Evolutionary conservation across 805 yeast genomes (phyloP).

Genomic region (Candida vaughaniae): DNA sequence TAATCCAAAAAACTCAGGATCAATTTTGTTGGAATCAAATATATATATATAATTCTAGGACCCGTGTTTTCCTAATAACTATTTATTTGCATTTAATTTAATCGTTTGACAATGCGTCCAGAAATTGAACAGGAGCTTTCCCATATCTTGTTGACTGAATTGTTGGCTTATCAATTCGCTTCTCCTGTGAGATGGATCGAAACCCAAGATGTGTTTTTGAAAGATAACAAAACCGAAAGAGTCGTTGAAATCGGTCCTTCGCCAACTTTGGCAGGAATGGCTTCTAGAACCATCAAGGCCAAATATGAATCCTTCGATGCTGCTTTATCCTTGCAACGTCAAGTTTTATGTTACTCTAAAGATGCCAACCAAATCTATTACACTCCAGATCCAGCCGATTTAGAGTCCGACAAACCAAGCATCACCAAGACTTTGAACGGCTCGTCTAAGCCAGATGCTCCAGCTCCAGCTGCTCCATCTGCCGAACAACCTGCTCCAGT

Average conservation of each 20-base stretch:
- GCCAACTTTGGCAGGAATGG: constrained; percentile 98
- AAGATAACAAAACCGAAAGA: constrained; percentile 92
- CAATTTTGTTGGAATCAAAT: constrained; percentile 7
- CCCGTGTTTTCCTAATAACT: too few species aligned
- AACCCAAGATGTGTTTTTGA: constrained; percentile 95
- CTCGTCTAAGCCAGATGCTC: constrained; percentile 26
- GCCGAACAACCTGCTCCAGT: constrained; percentile 55
- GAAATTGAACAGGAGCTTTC: constrained; percentile 98
- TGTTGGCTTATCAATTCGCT: constrained; percentile 97
- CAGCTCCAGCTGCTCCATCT: constrained; percentile 30
- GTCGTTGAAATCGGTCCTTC: constrained; percentile 99
- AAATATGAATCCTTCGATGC: constrained; percentile 98
- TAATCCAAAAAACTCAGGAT: neutral
- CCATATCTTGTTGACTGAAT: constrained; percentile 89
- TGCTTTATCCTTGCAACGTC: constrained; percentile 89
- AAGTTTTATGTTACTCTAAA: constrained; percentile 91
- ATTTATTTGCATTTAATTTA: neutral
- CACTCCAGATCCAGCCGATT: constrained; percentile 74
- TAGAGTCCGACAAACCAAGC: constrained; percentile 20
- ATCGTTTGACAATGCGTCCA: constrained; percentile 59
- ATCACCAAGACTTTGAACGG: constrained; percentile 19
- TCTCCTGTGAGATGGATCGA: constrained; percentile 99
- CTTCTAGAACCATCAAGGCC: constrained; percentile 90
- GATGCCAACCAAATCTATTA: constrained; percentile 96
- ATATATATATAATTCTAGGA: constrained; percentile 1